Conservation (phyloP, 192 early-diverging fungal species). For the Coemansia sp. region DNA sequence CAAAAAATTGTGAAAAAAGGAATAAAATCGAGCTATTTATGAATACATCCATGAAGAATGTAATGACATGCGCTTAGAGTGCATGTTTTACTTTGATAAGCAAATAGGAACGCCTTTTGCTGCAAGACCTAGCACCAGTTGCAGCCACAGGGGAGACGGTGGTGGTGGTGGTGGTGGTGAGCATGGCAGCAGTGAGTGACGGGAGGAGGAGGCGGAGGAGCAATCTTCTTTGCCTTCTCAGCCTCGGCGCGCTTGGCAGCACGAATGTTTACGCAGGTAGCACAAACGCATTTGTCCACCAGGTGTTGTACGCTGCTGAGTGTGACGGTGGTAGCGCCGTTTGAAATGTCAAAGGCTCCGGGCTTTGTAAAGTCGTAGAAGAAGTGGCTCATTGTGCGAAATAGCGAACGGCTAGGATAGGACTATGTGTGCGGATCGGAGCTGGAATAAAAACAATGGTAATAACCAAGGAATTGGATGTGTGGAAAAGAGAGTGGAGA, state of each 20-base stretch:
- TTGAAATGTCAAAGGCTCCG: slow-evolving; percentile 34
- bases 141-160: slow-evolving; percentile 2
- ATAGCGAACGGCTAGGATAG: background rate
- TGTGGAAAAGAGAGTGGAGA: background rate
- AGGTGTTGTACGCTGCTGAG: slow-evolving; percentile 39
- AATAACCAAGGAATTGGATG: background rate
- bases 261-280: slow-evolving; percentile 31
- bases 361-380: slow-evolving; percentile 40
- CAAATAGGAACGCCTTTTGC: too few relatives aligned
- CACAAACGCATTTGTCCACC: slow-evolving; percentile 37
- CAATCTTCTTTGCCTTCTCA: slow-evolving; percentile 22
- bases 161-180: slow-evolving; percentile 19
- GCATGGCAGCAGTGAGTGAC: slow-evolving; percentile 26
- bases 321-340: slow-evolving; percentile 37
- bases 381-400: slow-evolving; percentile 29
- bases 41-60: too few relatives aligned
- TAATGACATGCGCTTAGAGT: too few relatives aligned
- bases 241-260: slow-evolving; percentile 18
- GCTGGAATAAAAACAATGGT: background rate
- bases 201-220: slow-evolving; percentile 10
- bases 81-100: too few relatives aligned
- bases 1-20: background rate
- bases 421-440: too few relatives aligned
- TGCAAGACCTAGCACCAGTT: too few relatives aligned
- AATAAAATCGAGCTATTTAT: background rate